Conservation (phyloP, 1,284 basidiomycete species). For the Wolfiporia cocos region DNA sequence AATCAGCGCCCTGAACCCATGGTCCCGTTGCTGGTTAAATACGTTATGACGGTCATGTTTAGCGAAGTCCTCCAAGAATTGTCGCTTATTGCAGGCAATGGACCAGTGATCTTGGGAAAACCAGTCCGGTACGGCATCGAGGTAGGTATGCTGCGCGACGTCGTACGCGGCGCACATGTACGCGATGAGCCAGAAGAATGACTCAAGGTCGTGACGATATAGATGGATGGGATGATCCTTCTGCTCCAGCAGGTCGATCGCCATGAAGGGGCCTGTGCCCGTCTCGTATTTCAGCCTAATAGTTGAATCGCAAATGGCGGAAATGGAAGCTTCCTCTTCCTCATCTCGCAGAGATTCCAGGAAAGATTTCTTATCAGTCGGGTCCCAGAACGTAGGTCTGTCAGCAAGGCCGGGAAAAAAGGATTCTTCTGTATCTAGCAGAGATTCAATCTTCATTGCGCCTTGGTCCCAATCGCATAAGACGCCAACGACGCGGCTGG, state of each 20-base stretch:
- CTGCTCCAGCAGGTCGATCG: constrained; percentile 16
- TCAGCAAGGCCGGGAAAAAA: too few relatives aligned
- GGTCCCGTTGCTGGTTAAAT: too few relatives aligned
- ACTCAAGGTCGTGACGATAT: constrained; percentile 28
- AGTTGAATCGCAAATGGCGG: not conserved
- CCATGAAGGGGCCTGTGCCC: constrained; percentile 26
- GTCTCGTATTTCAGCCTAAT: constrained; percentile 12
- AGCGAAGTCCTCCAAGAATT: too few relatives aligned
- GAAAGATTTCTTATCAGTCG: too few relatives aligned
- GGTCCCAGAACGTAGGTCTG: too few relatives aligned
- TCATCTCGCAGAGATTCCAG: not conserved
- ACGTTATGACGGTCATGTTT: too few relatives aligned
- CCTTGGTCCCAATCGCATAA: constrained; percentile 23
- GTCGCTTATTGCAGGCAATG: too few relatives aligned
- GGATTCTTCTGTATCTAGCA: not conserved
- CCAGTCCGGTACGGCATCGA: too few relatives aligned
- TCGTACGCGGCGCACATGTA: constrained; percentile 1
- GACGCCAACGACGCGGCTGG: constrained; percentile 13
- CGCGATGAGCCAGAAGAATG: constrained; percentile 22
- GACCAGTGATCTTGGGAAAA: too few relatives aligned
- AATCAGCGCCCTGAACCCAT: too few relatives aligned
- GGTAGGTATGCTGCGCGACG: too few relatives aligned
- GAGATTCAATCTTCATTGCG: not conserved
- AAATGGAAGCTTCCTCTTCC: not conserved
- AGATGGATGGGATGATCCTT: constrained; percentile 13